A percentile compares a stretch with the other conserved stretches of the same genome.
phyloP scores from a whole-genome alignment of 306 rosid species.

The Quillaja saponaria region DNA sequence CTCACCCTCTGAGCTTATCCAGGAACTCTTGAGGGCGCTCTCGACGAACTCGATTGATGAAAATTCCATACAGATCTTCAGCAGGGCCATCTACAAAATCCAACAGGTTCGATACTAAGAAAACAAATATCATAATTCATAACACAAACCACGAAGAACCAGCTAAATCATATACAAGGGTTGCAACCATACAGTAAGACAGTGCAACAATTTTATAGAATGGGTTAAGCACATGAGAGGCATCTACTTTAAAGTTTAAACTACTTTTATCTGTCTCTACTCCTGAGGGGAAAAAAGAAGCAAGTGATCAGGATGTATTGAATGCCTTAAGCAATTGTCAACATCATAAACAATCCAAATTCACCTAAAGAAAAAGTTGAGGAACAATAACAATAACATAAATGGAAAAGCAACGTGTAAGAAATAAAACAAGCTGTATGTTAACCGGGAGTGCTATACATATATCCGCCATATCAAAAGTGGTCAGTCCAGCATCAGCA shows the following conservation, averaged over 20 bases:
- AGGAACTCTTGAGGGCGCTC: slow-evolving; percentile 83
- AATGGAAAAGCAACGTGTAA: slow-evolving; percentile 4
- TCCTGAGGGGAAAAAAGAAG: too few species aligned
- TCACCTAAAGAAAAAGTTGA: neutral
- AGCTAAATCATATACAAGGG: too few species aligned
- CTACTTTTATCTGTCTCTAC: too few species aligned
- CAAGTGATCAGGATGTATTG: too few species aligned
- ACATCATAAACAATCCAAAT: too few species aligned
- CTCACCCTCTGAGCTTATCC: slow-evolving; percentile 91
- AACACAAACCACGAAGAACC: neutral
- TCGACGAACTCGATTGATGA: slow-evolving; percentile 85
- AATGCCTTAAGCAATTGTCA: too few species aligned
- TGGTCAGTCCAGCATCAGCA: slow-evolving; percentile 67
- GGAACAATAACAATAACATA: too few species aligned
- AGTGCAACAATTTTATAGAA: too few species aligned
- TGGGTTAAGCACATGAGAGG: too few species aligned
- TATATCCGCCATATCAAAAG: slow-evolving; percentile 88
- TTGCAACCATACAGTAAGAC: too few species aligned
- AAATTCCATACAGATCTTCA: slow-evolving; percentile 87
- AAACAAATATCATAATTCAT: neutral
- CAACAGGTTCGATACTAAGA: slow-evolving; percentile 15
- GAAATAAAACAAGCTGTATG: neutral
- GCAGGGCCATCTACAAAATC: slow-evolving; percentile 85
- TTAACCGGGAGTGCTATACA: slow-evolving; percentile 48
- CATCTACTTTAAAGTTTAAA: slow-evolving; percentile 4